Percentiles rank a stretch among this genome's conserved stretches.
Conservation (phyloP, 768 basidiomycete species). For the Mycena galericulata region DNA sequence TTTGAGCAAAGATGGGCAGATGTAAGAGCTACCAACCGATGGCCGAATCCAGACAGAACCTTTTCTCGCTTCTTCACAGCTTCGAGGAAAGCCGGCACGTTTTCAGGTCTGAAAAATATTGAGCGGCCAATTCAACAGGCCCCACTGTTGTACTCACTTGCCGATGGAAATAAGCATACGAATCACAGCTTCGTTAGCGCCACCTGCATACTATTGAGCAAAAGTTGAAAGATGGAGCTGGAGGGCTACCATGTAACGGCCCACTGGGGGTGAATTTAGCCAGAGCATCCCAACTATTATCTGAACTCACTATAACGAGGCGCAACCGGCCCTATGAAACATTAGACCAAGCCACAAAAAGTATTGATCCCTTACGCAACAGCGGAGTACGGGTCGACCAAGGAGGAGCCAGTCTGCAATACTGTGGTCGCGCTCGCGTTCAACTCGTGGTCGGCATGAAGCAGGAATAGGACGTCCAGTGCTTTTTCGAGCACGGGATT, state of each 20-base stretch:
- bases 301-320: slow-evolving; percentile 83
- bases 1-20: slow-evolving; percentile 25
- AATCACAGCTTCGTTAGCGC: slow-evolving; percentile 94
- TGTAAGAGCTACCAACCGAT: slow-evolving; percentile 62
- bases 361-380: slow-evolving; percentile 66
- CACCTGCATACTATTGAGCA: slow-evolving; percentile 57
- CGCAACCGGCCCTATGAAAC: slow-evolving; percentile 77
- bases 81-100: slow-evolving; percentile 87
- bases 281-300: neutral
- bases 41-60: slow-evolving; percentile 91
- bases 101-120: slow-evolving; percentile 69
- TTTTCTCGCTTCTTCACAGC: slow-evolving; percentile 91
- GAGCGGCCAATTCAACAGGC: neutral
- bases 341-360: slow-evolving; percentile 9
- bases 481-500: slow-evolving; percentile 90
- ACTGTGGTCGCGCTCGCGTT: slow-evolving; percentile 90
- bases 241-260: slow-evolving; percentile 69
- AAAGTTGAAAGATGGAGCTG: slow-evolving; percentile 1
- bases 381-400: slow-evolving; percentile 92
- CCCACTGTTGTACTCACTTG: slow-evolving; percentile 61
- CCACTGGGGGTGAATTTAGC: slow-evolving; percentile 55
- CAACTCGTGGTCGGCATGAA: slow-evolving; percentile 93
- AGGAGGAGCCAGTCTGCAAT: slow-evolving; percentile 87
- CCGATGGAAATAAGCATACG: slow-evolving; percentile 93
- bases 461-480: slow-evolving; percentile 86